These are phyloP conservation scores for Rhodamnia argentea DNA, from an alignment of 345 rosid species.

Conservation along the genomic window DNA sequence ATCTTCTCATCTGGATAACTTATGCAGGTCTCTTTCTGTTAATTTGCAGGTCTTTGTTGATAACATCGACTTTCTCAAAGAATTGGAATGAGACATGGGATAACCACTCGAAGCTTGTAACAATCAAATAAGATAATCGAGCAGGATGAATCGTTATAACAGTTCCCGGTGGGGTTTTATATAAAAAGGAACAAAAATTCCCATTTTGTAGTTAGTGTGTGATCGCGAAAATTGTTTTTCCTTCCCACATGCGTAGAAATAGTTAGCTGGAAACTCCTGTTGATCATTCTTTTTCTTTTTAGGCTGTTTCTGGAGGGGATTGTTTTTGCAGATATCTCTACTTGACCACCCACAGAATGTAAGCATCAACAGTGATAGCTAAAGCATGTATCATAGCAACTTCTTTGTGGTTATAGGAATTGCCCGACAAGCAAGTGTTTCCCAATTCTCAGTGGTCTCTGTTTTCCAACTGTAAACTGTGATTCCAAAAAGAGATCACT, in stretches of 20 bases:
- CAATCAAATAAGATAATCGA: background rate
- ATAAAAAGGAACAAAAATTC: background rate
- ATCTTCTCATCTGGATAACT: background rate
- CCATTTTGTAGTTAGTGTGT: background rate
- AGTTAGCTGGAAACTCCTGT: background rate
- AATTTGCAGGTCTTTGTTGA: conserved; percentile 77
- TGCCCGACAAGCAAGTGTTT: background rate
- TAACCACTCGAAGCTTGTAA: background rate
- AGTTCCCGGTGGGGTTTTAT: background rate
- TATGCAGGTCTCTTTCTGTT: background rate
- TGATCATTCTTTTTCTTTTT: background rate
- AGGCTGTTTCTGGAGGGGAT: background rate
- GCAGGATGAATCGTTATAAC: background rate
- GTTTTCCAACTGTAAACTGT: background rate
- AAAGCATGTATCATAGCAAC: background rate
- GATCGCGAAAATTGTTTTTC: background rate
- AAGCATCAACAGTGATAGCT: background rate
- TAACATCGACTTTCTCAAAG: conserved; percentile 80
- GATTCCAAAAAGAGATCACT: background rate
- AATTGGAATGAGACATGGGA: conserved; percentile 51
- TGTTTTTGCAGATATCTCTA: background rate
- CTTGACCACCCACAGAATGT: background rate
- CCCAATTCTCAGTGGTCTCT: background rate
- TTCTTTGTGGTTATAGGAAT: background rate
- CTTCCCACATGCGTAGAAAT: background rate